Percentiles rank a stretch among this genome's conserved stretches.
Conservation (phyloP, 2,329 filamentous ascomycete species). For the Cadophora luteo-olivacea region DNA sequence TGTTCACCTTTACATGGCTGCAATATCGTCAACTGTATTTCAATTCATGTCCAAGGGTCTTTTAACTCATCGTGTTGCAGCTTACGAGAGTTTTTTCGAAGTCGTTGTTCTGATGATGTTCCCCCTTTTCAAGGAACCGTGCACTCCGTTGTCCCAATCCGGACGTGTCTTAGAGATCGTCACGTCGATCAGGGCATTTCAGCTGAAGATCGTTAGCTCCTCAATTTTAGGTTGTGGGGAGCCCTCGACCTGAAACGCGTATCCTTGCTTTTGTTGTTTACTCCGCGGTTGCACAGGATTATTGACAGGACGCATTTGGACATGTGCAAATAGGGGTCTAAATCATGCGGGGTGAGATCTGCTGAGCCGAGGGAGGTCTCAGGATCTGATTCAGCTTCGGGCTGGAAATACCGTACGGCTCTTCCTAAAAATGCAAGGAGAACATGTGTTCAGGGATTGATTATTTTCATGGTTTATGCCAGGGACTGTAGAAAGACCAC, state of each 20-base stretch:
- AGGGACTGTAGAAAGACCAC: too few relatives aligned
- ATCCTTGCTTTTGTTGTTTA: not conserved
- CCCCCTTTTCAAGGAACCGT: not conserved
- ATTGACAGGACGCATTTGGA: not conserved
- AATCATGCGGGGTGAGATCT: too few relatives aligned
- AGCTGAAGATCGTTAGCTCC: constrained; percentile 1
- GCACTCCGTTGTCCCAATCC: not conserved
- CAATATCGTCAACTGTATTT: too few relatives aligned
- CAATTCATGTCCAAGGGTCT: too few relatives aligned
- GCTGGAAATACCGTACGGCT: too few relatives aligned
- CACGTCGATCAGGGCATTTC: constrained; percentile 13
- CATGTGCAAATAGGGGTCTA: constrained; percentile 1
- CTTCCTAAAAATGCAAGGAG: too few relatives aligned
- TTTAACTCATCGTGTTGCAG: too few relatives aligned
- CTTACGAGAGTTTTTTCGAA: not conserved
- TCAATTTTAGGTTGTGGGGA: constrained; percentile 13
- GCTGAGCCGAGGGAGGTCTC: too few relatives aligned
- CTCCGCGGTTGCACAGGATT: not conserved
- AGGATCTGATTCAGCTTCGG: too few relatives aligned
- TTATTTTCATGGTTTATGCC: too few relatives aligned
- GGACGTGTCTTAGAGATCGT: constrained; percentile 1
- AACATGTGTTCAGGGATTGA: too few relatives aligned
- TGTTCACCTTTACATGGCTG: not conserved
- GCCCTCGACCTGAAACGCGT: constrained; percentile 4
- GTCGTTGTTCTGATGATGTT: not conserved